Base-by-base conservation (phyloP, 208 protist species). In the Giardia duodenalis region DNA sequence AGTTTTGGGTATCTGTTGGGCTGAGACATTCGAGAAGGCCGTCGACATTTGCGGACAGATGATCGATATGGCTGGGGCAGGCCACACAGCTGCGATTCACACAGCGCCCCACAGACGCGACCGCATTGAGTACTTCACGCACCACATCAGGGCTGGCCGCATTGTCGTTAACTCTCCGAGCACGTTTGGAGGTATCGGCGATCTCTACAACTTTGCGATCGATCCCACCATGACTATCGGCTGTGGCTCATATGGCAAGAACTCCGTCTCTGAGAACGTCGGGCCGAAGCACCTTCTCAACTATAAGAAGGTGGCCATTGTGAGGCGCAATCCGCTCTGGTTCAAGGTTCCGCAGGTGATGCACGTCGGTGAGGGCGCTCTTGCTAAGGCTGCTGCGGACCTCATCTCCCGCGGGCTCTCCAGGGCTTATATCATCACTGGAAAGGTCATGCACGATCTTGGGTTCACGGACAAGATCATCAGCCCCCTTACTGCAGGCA, bases 181-280 rank as follows among this genome's bases (percentile, higher is more conserved):
- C 45, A 67, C 94, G 22, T 91, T 93, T 44, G 94, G 93, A 92
- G 94, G 89, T 39, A 92, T 95, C 57, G 94, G 94, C 48, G 92
- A 93, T 87, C 44, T 94, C 4, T 95, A 93, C 30, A 95, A 95
- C 89, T 94, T 94, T 46, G 1, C n/a, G 19, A n/a, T 94, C 42
- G 48, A 92, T 39, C 93, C 93, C 39, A 93, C 92, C 2, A 42
- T 95, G 30, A 95, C 94, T 47, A 67, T 95, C 2, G 94, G 94
- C 47, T 93, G 92, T 67, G 92, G 94, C 44, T 93, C 93, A 22
- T 92, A 67, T 0, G 94, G 93, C 67, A 92, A 92, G 47, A 93
- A 92, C 47, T 92, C 90, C 47, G 47, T 92, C 10, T 93, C 92
- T 47, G 89, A 88, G 0, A 95, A 95, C 87, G 94, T 95, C 44